Conservation (phyloP, 164 flowering plant genomes). For the Chloranthus sessilifolius region DNA sequence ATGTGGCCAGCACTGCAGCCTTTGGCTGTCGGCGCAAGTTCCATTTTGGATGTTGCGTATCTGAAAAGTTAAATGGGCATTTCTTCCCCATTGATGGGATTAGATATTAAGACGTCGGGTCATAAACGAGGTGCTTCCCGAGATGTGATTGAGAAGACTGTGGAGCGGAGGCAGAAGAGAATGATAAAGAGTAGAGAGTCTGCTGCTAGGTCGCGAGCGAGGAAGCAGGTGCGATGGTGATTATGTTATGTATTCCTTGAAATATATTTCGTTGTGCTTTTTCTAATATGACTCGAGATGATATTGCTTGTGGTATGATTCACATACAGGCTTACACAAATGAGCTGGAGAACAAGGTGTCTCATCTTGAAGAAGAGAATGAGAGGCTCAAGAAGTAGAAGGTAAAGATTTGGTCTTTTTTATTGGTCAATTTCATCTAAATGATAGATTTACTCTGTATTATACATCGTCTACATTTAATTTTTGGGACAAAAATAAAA, state of each 20-base stretch:
- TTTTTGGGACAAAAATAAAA: no score
- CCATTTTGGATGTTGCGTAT: slow-evolving; percentile 40
- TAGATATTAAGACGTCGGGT: slow-evolving; percentile 58
- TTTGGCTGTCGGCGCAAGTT: slow-evolving; percentile 23
- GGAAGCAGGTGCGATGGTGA: slow-evolving; percentile 61
- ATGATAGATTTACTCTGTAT: no score
- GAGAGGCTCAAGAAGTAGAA: slow-evolving; percentile 63
- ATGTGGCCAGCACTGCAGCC: slow-evolving; percentile 33
- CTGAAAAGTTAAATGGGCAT: slow-evolving; percentile 45
- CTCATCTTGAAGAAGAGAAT: slow-evolving; percentile 81
- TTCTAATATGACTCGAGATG: not conserved
- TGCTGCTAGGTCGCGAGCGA: slow-evolving; percentile 95
- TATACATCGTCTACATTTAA: no score
- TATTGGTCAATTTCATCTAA: no score
- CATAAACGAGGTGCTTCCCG: slow-evolving; percentile 53
- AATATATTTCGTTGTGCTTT: not conserved
- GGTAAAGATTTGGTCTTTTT: slow-evolving; percentile 29
- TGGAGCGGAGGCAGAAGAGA: slow-evolving; percentile 85
- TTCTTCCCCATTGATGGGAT: slow-evolving; percentile 65
- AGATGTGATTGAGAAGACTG: slow-evolving; percentile 60
- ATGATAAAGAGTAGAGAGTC: slow-evolving; percentile 96
- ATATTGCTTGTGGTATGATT: slow-evolving; percentile 1
- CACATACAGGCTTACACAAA: slow-evolving; percentile 76
- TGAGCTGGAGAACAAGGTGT: slow-evolving; percentile 80
- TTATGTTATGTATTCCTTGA: slow-evolving; percentile 4